These are phyloP conservation scores for Crassisporium funariophilum DNA, from an alignment of 768 basidiomycete genomes.

Conservation along the genomic window DNA sequence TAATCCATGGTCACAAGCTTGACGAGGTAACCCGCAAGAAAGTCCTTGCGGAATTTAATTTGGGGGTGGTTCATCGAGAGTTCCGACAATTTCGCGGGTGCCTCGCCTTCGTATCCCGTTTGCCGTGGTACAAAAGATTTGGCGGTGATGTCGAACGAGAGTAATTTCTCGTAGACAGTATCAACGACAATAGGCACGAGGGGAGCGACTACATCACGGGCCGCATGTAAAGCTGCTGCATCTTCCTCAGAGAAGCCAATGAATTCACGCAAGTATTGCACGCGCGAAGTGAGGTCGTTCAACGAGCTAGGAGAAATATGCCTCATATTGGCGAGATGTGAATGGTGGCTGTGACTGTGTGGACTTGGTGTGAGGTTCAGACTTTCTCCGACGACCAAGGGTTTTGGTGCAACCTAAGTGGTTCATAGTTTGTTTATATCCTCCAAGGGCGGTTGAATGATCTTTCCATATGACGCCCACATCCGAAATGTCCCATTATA, in stretches of 20 bases:
- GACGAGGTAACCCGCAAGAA: constrained; percentile 33
- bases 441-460: too few relatives aligned
- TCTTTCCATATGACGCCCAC: too few relatives aligned
- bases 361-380: too few relatives aligned
- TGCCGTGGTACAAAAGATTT: constrained; percentile 38
- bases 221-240: constrained; percentile 41
- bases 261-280: constrained; percentile 48
- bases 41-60: constrained; percentile 48
- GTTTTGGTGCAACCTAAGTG: too few relatives aligned
- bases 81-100: constrained; percentile 40
- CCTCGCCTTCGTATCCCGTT: constrained; percentile 42
- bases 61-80: constrained; percentile 45
- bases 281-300: constrained; percentile 35
- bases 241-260: constrained; percentile 44
- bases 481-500: too few relatives aligned
- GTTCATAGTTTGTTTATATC: too few relatives aligned
- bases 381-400: too few relatives aligned
- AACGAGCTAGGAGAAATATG: constrained; percentile 27
- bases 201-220: constrained; percentile 41
- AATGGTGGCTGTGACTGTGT: too few relatives aligned
- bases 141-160: constrained; percentile 44
- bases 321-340: too few relatives aligned
- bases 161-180: constrained; percentile 45
- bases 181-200: constrained; percentile 48
- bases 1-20: constrained; percentile 50